These are phyloP conservation scores for Rhizopogon rudus DNA, from an alignment of 768 basidiomycete species.

Conservation along the genomic window DNA sequence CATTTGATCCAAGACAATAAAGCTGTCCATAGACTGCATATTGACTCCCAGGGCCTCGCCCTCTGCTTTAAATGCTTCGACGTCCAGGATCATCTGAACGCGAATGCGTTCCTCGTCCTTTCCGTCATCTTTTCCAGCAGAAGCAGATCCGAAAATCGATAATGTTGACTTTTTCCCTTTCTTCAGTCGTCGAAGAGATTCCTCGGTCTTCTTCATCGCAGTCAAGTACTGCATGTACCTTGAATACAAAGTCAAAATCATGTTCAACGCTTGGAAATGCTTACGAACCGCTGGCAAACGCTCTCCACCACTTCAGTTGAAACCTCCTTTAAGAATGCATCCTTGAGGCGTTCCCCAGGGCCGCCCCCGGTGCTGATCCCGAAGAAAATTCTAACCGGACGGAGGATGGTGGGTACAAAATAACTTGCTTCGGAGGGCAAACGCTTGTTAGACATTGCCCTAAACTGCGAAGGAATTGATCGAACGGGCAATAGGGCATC, in stretches of 20 bases:
- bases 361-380: slow-evolving; percentile 53
- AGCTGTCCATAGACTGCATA: slow-evolving; percentile 47
- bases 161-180: slow-evolving; percentile 79
- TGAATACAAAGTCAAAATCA: not conserved
- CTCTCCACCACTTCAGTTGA: slow-evolving; percentile 65
- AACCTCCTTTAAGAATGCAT: slow-evolving; percentile 44
- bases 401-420: slow-evolving; percentile 77
- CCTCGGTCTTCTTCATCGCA: slow-evolving; percentile 89
- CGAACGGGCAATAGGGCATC: slow-evolving; percentile 83
- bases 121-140: slow-evolving; percentile 50
- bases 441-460: slow-evolving; percentile 75
- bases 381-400: slow-evolving; percentile 75
- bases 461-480: slow-evolving; percentile 86
- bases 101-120: slow-evolving; percentile 88
- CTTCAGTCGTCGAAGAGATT: slow-evolving; percentile 79
- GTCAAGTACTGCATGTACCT: slow-evolving; percentile 81
- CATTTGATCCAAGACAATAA: slow-evolving; percentile 52
- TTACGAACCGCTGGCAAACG: slow-evolving; percentile 56
- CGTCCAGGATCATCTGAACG: slow-evolving; percentile 78
- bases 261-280: not conserved
- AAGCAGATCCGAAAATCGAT: slow-evolving; percentile 67
- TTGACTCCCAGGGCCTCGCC: slow-evolving; percentile 65
- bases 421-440: slow-evolving; percentile 77
- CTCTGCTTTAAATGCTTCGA: slow-evolving; percentile 78
- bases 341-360: slow-evolving; percentile 53